phyloP scores from a whole-genome alignment of 1,139 yeast genomes.

The Scheffersomyces quercinus region DNA sequence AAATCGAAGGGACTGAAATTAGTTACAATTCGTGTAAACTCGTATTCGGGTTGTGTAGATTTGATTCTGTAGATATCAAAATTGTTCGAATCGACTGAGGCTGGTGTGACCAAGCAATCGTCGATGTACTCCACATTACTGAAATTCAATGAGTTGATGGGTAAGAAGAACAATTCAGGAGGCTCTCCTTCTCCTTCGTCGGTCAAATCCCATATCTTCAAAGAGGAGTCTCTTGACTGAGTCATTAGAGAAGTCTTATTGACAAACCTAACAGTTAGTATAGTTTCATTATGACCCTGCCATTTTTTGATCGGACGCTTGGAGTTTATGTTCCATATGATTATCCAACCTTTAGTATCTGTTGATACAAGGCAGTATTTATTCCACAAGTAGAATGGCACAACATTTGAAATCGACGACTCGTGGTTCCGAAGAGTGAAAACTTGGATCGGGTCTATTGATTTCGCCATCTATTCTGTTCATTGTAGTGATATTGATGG shows the following conservation, averaged over 20 bases:
- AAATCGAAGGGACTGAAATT: conserved; percentile 24
- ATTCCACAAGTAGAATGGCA: conserved; percentile 10
- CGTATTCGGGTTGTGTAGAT: conserved; percentile 11
- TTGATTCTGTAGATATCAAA: conserved; percentile 50
- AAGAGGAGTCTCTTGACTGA: conserved; percentile 55
- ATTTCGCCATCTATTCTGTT: neutral
- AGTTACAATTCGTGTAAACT: conserved; percentile 28
- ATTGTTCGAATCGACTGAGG: conserved; percentile 51
- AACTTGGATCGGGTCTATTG: conserved; percentile 1
- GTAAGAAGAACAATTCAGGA: conserved; percentile 32
- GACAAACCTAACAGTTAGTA: conserved; percentile 36
- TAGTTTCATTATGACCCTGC: conserved; percentile 50
- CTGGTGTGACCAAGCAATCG: conserved; percentile 47
- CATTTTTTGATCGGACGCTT: conserved; percentile 46
- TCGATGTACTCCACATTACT: conserved; percentile 45
- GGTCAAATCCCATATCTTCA: conserved; percentile 49
- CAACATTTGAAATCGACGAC: conserved; percentile 7
- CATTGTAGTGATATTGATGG: neutral
- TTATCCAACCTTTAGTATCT: conserved; percentile 50
- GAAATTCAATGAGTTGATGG: conserved; percentile 59
- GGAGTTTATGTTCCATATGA: conserved; percentile 51
- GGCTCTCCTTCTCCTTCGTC: conserved; percentile 5
- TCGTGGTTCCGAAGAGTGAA: conserved; percentile 15
- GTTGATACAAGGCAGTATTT: conserved; percentile 31
- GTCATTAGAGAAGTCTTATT: conserved; percentile 37